Percentiles rank a stretch among this genome's conserved stretches.
Conservation (phyloP, 1,139 yeast genomes). For the Candida dubliniensis region DNA sequence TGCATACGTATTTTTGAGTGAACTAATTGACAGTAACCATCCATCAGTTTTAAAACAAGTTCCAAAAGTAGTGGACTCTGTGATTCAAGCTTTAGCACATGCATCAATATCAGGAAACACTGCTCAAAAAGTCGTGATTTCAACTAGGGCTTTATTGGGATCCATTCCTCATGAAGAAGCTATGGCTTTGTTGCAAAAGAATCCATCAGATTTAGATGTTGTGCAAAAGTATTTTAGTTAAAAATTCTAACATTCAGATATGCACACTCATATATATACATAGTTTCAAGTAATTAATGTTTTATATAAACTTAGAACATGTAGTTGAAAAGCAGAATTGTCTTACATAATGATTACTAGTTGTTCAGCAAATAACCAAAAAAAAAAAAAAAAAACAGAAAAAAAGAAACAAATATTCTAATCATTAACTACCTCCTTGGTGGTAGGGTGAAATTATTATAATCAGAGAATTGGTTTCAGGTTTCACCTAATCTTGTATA, state of each 20-base stretch:
- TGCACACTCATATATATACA: too few species aligned
- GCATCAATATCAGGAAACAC: conserved; percentile 68
- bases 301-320: too few species aligned
- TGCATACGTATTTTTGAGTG: conserved; percentile 74
- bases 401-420: too few species aligned
- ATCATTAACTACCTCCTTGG: too few species aligned
- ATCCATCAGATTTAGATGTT: conserved; percentile 61
- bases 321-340: too few species aligned
- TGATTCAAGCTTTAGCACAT: conserved; percentile 74
- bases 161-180: conserved; percentile 64
- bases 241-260: background rate
- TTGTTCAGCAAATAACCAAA: too few species aligned
- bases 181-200: conserved; percentile 58
- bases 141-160: conserved; percentile 54
- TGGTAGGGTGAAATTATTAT: too few species aligned
- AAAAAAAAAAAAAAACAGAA: too few species aligned
- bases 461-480: too few species aligned
- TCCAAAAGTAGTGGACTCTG: conserved; percentile 68
- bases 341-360: too few species aligned
- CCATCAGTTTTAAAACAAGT: conserved; percentile 57
- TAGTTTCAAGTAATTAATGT: too few species aligned
- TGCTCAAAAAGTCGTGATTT: conserved; percentile 61
- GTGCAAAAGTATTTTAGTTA: conserved; percentile 46
- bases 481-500: too few species aligned
- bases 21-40: conserved; percentile 70